Base-by-base conservation (phyloP, 345 rosid species). In the Arabis alpina region DNA sequence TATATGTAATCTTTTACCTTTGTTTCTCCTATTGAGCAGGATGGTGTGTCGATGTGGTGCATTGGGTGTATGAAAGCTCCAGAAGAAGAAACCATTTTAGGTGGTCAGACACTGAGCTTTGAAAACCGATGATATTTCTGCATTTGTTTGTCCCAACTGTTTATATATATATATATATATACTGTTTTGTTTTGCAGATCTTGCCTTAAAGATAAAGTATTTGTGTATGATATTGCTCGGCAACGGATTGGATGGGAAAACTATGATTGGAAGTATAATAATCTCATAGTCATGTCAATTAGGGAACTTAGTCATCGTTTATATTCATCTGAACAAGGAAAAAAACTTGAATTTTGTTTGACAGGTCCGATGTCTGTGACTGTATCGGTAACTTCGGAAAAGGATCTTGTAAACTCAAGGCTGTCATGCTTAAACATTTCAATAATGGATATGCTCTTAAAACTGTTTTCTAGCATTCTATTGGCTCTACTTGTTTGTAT, bases 241-340 rank as follows among this genome's bases (percentile, higher is more conserved):
- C 93, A 88, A 78, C 82, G 92, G 50, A 69, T 94, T 30, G 99
- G 98, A 75, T 94, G 99, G 98, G 76, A 97, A 56, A 76, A 86
- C 52, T 94, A 89, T 62, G 91, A 94, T 52, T 92, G 99, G 92
- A 86, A 92, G 98, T 83, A 77, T 41, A 19, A 55, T 34, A 53
- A 39, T 11, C 10, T 23, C 5, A 10, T 2, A 63, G 27, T 15
- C 42, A 28, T 53, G 42, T 9, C 71, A 60, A 36, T 34, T 42
- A 49, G 3, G 5, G 8, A 57, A 42, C 36, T 19, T 44, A 40
- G 36, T 60, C n/a, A 15, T 64, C 1, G 30, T 4, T 40, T 49
- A 30, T 49, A 45, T 41, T 57, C 12, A 28, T 59, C 34, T 65
- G 23, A n/a, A n/a, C n/a, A n/a, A n/a, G n/a, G n/a, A n/a, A n/a